Conservation (phyloP, 148 eudicot genomes). For the Talinum fruticosum region DNA sequence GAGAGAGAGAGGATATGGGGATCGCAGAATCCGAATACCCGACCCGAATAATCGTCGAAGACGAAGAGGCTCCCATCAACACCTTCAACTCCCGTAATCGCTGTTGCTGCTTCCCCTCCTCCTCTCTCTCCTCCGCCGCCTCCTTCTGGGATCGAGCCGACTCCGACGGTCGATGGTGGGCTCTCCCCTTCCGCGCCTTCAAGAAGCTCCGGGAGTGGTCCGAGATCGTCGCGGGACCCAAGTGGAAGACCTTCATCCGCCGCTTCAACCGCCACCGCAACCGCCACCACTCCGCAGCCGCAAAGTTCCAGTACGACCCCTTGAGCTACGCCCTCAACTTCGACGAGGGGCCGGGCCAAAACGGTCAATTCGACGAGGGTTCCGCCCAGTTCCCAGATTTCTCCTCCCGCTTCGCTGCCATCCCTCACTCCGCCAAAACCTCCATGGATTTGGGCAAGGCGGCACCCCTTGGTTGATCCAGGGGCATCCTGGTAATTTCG, state of each 20-base stretch:
- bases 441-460: conserved; percentile 33
- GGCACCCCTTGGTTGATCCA: conserved; percentile 22
- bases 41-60: conserved; percentile 14
- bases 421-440: conserved; percentile 9
- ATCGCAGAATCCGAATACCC: conserved; percentile 9
- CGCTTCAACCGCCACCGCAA: conserved; percentile 42
- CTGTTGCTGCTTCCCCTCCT: conserved; percentile 32
- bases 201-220: conserved; percentile 84
- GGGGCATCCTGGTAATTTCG: not conserved
- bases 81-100: conserved; percentile 17
- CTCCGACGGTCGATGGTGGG: conserved; percentile 27
- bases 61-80: not conserved
- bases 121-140: conserved; percentile 11
- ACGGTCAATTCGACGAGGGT: conserved; percentile 33
- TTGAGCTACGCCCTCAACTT: conserved; percentile 75
- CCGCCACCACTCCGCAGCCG: conserved; percentile 16
- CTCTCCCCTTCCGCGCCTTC: conserved; percentile 44
- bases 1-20: not conserved
- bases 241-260: conserved; percentile 81
- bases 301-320: conserved; percentile 73
- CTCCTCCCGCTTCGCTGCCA: conserved; percentile 41
- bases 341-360: conserved; percentile 57
- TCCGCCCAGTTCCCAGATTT: conserved; percentile 43
- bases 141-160: conserved; percentile 29
- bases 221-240: conserved; percentile 73